These are phyloP conservation scores for Eucalyptus virginea DNA, from an alignment of 345 rosid species.

Conservation along the genomic window DNA sequence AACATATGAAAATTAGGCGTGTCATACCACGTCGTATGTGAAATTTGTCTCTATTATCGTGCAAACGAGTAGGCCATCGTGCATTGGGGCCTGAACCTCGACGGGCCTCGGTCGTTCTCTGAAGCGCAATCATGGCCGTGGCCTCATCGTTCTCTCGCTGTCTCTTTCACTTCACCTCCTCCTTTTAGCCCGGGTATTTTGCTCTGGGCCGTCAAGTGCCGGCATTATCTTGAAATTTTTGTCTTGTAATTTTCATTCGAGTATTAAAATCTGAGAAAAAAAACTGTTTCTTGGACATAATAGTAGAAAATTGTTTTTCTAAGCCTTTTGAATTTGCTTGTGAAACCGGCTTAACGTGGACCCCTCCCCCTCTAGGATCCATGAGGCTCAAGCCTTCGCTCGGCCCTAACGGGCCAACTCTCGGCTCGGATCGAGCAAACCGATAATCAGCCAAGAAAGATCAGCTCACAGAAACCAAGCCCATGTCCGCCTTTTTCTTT, in stretches of 20 bases:
- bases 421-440: background rate
- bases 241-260: background rate
- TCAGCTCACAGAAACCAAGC: background rate
- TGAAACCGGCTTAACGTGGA: background rate
- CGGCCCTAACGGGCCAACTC: background rate
- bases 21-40: background rate
- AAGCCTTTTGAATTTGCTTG: background rate
- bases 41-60: fast-evolving
- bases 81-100: background rate
- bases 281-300: background rate
- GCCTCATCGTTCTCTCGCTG: background rate
- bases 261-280: background rate
- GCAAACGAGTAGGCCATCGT: background rate
- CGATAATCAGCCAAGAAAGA: background rate
- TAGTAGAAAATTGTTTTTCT: background rate
- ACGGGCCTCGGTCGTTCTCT: background rate
- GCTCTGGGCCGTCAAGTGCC: background rate
- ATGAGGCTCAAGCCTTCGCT: background rate
- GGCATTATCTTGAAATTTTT: background rate
- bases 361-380: background rate
- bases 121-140: background rate
- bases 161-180: background rate
- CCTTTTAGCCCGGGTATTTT: background rate
- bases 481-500: background rate
- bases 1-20: background rate